These are phyloP conservation scores for Aspergillus sp. DNA, from an alignment of 2,329 filamentous ascomycete species.

Conservation along the genomic window DNA sequence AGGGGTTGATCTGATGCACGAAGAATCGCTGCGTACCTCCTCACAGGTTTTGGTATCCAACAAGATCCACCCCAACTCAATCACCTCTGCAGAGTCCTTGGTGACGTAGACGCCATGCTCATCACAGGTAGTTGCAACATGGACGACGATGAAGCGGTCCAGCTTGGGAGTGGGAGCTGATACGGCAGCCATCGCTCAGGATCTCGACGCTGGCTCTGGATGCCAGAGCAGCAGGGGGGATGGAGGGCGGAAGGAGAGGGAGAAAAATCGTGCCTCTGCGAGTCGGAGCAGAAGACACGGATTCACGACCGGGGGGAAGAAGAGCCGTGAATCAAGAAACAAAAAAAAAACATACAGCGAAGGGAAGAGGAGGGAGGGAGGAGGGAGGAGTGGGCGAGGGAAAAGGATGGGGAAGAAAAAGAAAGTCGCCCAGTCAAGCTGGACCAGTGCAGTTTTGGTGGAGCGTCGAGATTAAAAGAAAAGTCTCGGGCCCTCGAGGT, in stretches of 20 bases:
- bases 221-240: conserved; percentile 30
- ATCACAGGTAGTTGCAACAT: conserved; percentile 97
- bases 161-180: conserved; percentile 65
- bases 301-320: conserved; percentile 24
- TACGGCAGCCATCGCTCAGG: conserved; percentile 44
- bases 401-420: conserved; percentile 32
- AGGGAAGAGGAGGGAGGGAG: conserved; percentile 15
- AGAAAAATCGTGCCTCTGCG: conserved; percentile 28
- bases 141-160: conserved; percentile 96
- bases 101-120: conserved; percentile 99
- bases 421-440: conserved; percentile 20
- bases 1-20: conserved; percentile 8
- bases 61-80: conserved; percentile 97
- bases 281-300: conserved; percentile 28
- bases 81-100: conserved; percentile 98
- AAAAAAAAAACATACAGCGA: conserved; percentile 19
- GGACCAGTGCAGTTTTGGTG: conserved; percentile 21
- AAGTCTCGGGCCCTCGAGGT: conserved; percentile 16
- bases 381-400: conserved; percentile 22
- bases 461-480: conserved; percentile 31
- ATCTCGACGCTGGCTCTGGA: conserved; percentile 14
- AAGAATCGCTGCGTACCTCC: conserved; percentile 64
- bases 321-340: conserved; percentile 32
- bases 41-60: conserved; percentile 88
- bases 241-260: conserved; percentile 18